These are phyloP conservation scores for Hypoxylon crocopeplum DNA, from an alignment of 495 filamentous ascomycete species.

Conservation along the genomic window DNA sequence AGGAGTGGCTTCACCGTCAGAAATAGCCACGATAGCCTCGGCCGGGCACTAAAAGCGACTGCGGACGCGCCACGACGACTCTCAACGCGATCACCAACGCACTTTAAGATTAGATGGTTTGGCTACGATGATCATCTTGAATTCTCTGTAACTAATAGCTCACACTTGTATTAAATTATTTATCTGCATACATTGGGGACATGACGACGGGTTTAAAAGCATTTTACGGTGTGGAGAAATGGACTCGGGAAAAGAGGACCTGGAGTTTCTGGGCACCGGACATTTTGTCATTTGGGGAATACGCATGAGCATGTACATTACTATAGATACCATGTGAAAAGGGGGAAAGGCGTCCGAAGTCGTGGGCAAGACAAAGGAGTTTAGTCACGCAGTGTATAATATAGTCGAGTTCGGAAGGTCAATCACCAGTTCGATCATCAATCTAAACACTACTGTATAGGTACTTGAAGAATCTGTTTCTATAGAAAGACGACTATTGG, in stretches of 20 bases:
- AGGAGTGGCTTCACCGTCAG: not conserved
- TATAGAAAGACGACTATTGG: too few species aligned
- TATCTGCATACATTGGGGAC: conserved; percentile 34
- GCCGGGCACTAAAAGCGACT: conserved; percentile 10
- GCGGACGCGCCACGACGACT: conserved; percentile 3
- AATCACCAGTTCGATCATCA: conserved; percentile 1
- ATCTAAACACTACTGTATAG: too few species aligned
- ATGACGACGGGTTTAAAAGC: conserved; percentile 32
- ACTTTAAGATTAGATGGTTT: conserved; percentile 17
- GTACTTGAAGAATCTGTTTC: too few species aligned
- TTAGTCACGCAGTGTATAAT: conserved; percentile 13
- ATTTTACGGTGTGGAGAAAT: conserved; percentile 34
- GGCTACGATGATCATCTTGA: conserved; percentile 15
- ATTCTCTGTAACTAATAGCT: conserved; percentile 38
- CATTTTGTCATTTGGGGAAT: conserved; percentile 28
- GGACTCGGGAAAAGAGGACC: conserved; percentile 35
- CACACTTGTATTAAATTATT: conserved; percentile 31
- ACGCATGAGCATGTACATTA: conserved; percentile 38
- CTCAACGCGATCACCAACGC: not conserved
- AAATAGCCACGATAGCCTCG: not conserved
- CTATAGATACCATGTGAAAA: conserved; percentile 40
- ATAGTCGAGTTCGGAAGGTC: conserved; percentile 3
- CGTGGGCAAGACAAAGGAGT: conserved; percentile 14
- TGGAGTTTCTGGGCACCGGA: conserved; percentile 36
- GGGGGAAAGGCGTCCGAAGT: conserved; percentile 24